phyloP scores from a whole-genome alignment of 306 rosid species.

The Herpetospermum pedunculosum region DNA sequence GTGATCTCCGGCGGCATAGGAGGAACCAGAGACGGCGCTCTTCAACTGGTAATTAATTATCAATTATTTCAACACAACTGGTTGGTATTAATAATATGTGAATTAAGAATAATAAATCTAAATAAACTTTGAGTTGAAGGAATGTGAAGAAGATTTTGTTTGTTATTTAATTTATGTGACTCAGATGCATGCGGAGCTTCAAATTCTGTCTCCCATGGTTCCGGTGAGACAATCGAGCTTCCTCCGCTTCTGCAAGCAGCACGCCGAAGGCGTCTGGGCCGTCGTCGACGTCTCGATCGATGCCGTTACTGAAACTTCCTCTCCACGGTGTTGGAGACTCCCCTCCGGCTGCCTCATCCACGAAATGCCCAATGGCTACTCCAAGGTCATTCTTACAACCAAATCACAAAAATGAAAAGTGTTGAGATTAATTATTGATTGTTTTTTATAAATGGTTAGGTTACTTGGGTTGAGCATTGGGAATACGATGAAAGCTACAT shows the following conservation, averaged over 20 bases:
- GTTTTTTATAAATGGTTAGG: conserved; percentile 27
- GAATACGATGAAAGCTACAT: conserved; percentile 69
- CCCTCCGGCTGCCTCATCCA: conserved; percentile 95
- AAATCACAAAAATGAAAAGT: too few species aligned
- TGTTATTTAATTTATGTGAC: too few species aligned
- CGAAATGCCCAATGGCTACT: conserved; percentile 94
- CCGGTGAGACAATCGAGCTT: conserved; percentile 78
- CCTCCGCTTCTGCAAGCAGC: conserved; percentile 90
- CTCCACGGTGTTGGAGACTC: conserved; percentile 48
- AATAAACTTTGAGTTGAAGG: too few species aligned
- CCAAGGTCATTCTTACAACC: conserved; percentile 36
- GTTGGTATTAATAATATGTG: too few species aligned
- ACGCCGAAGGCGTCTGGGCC: conserved; percentile 89
- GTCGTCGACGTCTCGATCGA: conserved; percentile 82
- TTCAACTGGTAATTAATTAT: conserved; percentile 43
- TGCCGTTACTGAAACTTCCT: conserved; percentile 36
- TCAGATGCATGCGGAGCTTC: conserved; percentile 92
- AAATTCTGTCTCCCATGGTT: conserved; percentile 89
- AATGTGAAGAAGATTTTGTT: too few species aligned
- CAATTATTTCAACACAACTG: background rate
- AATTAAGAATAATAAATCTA: too few species aligned
- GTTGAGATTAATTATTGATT: background rate
- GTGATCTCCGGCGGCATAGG: conserved; percentile 71
- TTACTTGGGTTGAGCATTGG: conserved; percentile 93
- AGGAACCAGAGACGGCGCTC: conserved; percentile 81